phyloP scores from a whole-genome alignment of 2,329 filamentous ascomycete species.

The Sarocladium strictum region DNA sequence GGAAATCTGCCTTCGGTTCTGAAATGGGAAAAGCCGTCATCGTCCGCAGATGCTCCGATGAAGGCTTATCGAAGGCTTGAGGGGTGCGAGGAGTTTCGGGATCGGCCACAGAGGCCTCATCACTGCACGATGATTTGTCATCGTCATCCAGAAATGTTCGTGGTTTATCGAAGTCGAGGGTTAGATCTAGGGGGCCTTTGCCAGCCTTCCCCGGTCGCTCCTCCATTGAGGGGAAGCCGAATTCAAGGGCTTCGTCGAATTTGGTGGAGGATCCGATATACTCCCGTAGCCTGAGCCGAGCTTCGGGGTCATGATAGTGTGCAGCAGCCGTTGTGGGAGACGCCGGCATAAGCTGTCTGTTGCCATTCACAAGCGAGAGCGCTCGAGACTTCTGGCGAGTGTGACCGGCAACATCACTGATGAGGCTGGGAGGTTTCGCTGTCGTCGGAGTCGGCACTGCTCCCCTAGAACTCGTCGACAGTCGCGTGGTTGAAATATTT shows the following conservation, averaged over 20 bases:
- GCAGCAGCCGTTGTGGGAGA: constrained; percentile 57
- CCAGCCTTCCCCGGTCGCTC: constrained; percentile 23
- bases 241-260: constrained; percentile 92
- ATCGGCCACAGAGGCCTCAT: constrained; percentile 49
- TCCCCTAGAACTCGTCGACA: not conserved
- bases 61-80: constrained; percentile 36
- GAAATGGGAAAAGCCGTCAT: constrained; percentile 19
- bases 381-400: constrained; percentile 47
- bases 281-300: constrained; percentile 75
- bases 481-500: constrained; percentile 7
- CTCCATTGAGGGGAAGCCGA: constrained; percentile 73
- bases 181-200: constrained; percentile 20
- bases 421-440: constrained; percentile 13
- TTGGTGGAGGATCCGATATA: constrained; percentile 88
- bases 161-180: constrained; percentile 38
- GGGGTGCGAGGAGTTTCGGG: constrained; percentile 56
- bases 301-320: constrained; percentile 87
- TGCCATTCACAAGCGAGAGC: constrained; percentile 47
- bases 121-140: constrained; percentile 42
- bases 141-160: constrained; percentile 56
- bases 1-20: constrained; percentile 33
- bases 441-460: not conserved
- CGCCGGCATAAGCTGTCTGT: constrained; percentile 34
- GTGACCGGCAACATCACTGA: constrained; percentile 23
- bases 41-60: constrained; percentile 21